Evolutionary conservation across 116 monocot genomes (phyloP), one percentile per base, ranked within the genome.

Genomic region (Iris pallida): DNA sequence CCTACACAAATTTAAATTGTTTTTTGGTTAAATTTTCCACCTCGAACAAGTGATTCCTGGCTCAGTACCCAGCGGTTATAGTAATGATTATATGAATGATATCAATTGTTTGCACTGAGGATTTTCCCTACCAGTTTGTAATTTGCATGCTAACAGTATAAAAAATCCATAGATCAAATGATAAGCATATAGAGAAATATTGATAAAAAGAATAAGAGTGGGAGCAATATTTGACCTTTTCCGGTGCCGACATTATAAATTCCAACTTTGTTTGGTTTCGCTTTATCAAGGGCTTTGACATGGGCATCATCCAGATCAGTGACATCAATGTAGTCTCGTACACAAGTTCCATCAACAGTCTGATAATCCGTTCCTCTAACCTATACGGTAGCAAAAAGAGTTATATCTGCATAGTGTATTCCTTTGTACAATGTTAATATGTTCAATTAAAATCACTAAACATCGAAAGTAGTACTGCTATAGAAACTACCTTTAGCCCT

Each of bases 241-340:
- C 96, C 96, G 0, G 92, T 97, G 43, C 96, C 96, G 17, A 97
- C 96, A 55, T 97, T 97, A 76, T 92, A 97, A 60, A 97, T 92
- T 48, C 96, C 90, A 71, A 97, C 87, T 68, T 89, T 78, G n/a
- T 77, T 81, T 20, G 81, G 82, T 57, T 59, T 70, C 18, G 92
- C 89, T 56, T 89, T 87, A 77, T 74, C 79, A 16, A 97, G 89
- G 56, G 96, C 96, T 58, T 97, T 97, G 20, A 92, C 96, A 78
- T 97, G 96, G 47, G 96, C 96, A 80, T 92, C 92, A 48, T 92
- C 96, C 10, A 97, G 68, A 79, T 97, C 96, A 6, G 96, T 97
- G 57, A 97, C 96, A 71, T 97, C 96, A 52, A 97, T 92, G 53
- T 97, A 97, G 71, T 97, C 92, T 71, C 96, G 82, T 41, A 97